phyloP scores from a whole-genome alignment of 768 basidiomycete species.

The Punctularia strigosozonata region DNA sequence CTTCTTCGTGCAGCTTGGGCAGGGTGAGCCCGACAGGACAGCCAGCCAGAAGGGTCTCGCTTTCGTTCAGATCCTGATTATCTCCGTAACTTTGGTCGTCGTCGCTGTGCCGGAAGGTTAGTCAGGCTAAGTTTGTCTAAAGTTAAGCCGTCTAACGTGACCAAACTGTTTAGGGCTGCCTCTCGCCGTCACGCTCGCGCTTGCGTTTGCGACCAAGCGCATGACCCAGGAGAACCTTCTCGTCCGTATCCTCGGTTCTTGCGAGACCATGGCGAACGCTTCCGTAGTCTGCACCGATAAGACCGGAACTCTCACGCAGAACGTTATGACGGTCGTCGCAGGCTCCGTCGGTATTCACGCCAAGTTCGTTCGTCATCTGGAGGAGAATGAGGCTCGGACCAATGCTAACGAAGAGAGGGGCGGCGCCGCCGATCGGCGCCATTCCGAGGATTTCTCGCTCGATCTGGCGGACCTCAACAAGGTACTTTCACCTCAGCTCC shows the following conservation, averaged over 20 bases:
- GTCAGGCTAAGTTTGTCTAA: conserved; percentile 7
- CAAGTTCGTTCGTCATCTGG: conserved; percentile 79
- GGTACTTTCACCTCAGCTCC: conserved; percentile 48
- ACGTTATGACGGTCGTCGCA: conserved; percentile 92
- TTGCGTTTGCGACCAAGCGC: conserved; percentile 96
- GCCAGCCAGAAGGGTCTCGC: conserved; percentile 77
- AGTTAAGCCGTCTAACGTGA: conserved; percentile 6
- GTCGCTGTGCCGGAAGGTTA: conserved; percentile 79
- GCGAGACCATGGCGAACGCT: conserved; percentile 98
- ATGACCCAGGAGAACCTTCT: conserved; percentile 94
- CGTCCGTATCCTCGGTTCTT: conserved; percentile 90
- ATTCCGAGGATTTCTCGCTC: conserved; percentile 71
- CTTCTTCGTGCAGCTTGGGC: conserved; percentile 84
- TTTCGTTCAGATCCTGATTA: conserved; percentile 90
- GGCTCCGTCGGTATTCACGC: conserved; percentile 90
- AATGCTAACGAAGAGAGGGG: conserved; percentile 51
- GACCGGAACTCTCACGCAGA: conserved; percentile 93
- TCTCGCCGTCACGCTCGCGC: conserved; percentile 88
- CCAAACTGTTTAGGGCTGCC: conserved; percentile 53
- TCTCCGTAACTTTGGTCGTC: conserved; percentile 84
- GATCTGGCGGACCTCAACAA: conserved; percentile 63
- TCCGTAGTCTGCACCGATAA: conserved; percentile 95
- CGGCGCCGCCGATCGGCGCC: conserved; percentile 25
- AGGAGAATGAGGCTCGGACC: conserved; percentile 57
- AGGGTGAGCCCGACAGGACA: conserved; percentile 43